Evolutionary conservation across 306 rosid genomes (phyloP), one percentile per base, ranked within the genome.

Genomic region (Pterocarpus macrocarpus): DNA sequence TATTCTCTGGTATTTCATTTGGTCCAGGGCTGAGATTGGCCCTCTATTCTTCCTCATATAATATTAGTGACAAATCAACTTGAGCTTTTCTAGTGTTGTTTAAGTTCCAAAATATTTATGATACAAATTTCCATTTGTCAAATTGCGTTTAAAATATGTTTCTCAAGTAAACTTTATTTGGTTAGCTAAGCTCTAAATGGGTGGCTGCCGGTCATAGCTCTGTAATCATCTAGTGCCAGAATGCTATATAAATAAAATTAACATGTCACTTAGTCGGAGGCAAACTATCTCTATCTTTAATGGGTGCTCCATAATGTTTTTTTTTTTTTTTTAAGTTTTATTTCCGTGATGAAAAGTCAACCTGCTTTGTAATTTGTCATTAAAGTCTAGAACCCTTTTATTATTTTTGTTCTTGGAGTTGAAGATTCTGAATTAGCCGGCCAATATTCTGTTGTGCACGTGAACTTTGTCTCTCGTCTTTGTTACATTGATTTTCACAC

Each of bases 401-500:
- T 59, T 6, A 38, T 76, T 50, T 33, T 12, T 76, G 39, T 14
- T 9, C 39, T 69, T 16, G 75, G 73, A 59, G 69, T 52, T 64
- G 64, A 49, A 59, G 78, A 58, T 65, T 79, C 28, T 73, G 56
- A 52, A 36, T 15, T 33, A 9, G 63, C 69, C 12, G 0, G 83
- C 58, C 64, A 75, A 73, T 62, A 9, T 56, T 35, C 66, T 71
- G 39, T 63, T 76, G 4, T 55, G 50, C 68, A 58, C 74, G 71
- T 30, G 36, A 10, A 49, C 56, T 36, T 66, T 83, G 36, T 66
- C 57, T 59, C 61, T 56, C 57, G 15, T 73, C 66, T 38, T 13
- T 17, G 59, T 70, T 68, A 11, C 47, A 12, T 45, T 59, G 22
- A 80, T 63, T 44, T 22, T 22, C 52, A 67, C 49, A 7, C 28